phyloP scores from a whole-genome alignment of 352 stramenopile genomes.

The Globisporangium mamillatum region DNA sequence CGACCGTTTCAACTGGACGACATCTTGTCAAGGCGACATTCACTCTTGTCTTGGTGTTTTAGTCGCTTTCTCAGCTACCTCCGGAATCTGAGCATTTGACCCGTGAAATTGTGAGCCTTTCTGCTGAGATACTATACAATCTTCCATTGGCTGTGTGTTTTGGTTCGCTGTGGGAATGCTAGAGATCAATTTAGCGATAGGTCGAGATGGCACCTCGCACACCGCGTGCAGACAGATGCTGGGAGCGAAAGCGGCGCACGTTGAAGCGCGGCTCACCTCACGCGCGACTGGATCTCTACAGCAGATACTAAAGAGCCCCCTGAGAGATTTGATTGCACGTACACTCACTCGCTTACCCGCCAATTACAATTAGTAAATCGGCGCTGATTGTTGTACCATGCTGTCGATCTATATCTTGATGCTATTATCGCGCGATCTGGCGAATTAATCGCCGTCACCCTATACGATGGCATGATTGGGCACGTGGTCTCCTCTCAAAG shows the following conservation, averaged over 20 bases:
- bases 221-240: constrained; percentile 2
- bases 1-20: background rate
- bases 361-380: constrained; percentile 1
- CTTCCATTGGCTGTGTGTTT: background rate
- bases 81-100: background rate
- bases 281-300: background rate
- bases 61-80: background rate
- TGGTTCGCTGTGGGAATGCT: background rate
- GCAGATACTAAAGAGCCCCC: background rate
- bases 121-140: background rate
- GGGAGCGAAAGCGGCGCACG: background rate
- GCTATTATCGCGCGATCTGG: background rate
- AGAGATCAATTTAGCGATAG: background rate
- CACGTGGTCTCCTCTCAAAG: background rate
- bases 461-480: background rate
- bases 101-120: background rate
- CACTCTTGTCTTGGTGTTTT: background rate
- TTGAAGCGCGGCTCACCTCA: background rate
- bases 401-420: background rate
- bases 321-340: background rate
- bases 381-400: background rate
- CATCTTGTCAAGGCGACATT: background rate
- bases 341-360: background rate
- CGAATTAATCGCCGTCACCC: background rate
- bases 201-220: background rate